These are phyloP conservation scores for Lecanoromycetidae sp. DNA, from an alignment of 2,329 filamentous ascomycete species.

Conservation along the genomic window DNA sequence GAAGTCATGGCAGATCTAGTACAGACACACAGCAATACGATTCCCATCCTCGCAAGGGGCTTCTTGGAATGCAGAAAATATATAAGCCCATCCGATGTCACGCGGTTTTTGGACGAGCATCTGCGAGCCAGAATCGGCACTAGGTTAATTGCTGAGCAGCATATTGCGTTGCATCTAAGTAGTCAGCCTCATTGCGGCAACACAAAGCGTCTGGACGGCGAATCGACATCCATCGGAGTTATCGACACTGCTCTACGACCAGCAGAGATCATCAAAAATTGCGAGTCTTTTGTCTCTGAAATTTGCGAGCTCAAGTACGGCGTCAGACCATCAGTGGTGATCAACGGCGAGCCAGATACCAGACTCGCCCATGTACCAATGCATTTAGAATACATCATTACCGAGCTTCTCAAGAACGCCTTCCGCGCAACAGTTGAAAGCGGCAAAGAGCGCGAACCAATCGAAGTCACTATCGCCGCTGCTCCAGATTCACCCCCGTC, in stretches of 20 bases:
- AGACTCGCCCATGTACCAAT: slow-evolving; percentile 89
- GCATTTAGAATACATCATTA: slow-evolving; percentile 94
- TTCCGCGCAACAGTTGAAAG: slow-evolving; percentile 88
- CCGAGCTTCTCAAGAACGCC: slow-evolving; percentile 90
- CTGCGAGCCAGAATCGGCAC: slow-evolving; percentile 89
- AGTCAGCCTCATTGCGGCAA: slow-evolving; percentile 59
- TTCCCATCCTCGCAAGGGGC: slow-evolving; percentile 78
- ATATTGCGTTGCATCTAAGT: slow-evolving; percentile 75
- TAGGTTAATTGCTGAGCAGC: slow-evolving; percentile 86
- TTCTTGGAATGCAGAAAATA: slow-evolving; percentile 91
- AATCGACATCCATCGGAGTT: slow-evolving; percentile 70
- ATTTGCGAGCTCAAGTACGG: slow-evolving; percentile 96
- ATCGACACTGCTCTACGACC: slow-evolving; percentile 86
- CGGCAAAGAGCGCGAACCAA: slow-evolving; percentile 63
- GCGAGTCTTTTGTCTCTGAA: slow-evolving; percentile 82
- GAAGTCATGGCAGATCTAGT: slow-evolving; percentile 92
- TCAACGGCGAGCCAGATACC: slow-evolving; percentile 78
- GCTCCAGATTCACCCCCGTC: slow-evolving; percentile 8
- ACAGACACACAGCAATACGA: slow-evolving; percentile 86
- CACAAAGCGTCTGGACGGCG: slow-evolving; percentile 23
- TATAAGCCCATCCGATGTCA: slow-evolving; percentile 72
- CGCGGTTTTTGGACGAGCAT: slow-evolving; percentile 83
- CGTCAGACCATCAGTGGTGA: slow-evolving; percentile 63
- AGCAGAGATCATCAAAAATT: slow-evolving; percentile 66
- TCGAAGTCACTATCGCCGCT: slow-evolving; percentile 79